A percentile compares a stretch with the other conserved stretches of the same genome.
These are phyloP conservation scores for Glonium stellatum DNA, from an alignment of 495 filamentous ascomycete species.

Conservation along the genomic window DNA sequence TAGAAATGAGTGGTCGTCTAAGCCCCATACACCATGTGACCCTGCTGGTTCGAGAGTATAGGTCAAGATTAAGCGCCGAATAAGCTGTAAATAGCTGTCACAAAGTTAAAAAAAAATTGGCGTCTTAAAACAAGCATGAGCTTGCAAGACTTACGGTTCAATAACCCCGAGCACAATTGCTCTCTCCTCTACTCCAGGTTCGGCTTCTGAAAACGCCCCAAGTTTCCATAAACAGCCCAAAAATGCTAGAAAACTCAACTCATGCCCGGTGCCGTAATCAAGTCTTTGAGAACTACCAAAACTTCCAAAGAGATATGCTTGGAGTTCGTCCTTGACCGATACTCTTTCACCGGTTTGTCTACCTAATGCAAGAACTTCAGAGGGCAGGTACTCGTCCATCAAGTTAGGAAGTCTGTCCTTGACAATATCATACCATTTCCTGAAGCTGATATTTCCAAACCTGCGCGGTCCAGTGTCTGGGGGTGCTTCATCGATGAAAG, in stretches of 20 bases:
- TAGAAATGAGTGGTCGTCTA: constrained; percentile 96
- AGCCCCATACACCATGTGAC: constrained; percentile 90
- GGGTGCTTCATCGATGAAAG: constrained; percentile 68
- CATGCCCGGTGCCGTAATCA: constrained; percentile 95
- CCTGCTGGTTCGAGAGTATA: constrained; percentile 96
- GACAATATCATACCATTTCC: constrained; percentile 69
- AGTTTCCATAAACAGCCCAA: constrained; percentile 86
- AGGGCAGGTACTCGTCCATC: constrained; percentile 55
- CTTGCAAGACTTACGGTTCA: constrained; percentile 54
- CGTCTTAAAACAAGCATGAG: constrained; percentile 4
- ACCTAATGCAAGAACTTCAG: constrained; percentile 31
- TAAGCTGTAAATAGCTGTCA: constrained; percentile 70
- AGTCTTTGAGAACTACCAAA: constrained; percentile 85
- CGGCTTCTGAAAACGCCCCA: constrained; percentile 55
- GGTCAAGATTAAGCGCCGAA: constrained; percentile 76
- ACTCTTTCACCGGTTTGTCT: constrained; percentile 3
- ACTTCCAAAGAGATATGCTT: constrained; percentile 71
- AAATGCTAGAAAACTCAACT: constrained; percentile 90
- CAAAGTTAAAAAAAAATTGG: constrained; percentile 6
- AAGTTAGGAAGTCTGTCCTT: constrained; percentile 51
- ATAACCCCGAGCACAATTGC: constrained; percentile 73
- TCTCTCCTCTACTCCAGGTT: constrained; percentile 56
- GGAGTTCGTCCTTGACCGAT: constrained; percentile 58
- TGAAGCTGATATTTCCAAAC: constrained; percentile 87
- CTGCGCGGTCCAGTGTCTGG: constrained; percentile 77